Evolutionary conservation across 2,329 filamentous ascomycete species (phyloP).

Genomic region (Colletotrichum acutatum): DNA sequence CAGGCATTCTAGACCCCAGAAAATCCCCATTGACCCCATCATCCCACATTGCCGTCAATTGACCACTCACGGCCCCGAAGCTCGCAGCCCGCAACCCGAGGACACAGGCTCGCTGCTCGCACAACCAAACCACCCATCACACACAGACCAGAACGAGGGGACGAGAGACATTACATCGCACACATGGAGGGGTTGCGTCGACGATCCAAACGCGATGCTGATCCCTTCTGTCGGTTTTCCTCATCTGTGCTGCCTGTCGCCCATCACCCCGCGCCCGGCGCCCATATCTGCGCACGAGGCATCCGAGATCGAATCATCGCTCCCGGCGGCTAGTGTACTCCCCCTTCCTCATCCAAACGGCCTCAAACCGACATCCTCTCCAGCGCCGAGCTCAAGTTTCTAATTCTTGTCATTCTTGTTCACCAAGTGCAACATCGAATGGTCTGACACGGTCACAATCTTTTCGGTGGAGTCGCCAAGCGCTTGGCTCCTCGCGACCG

Average conservation of each 20-base stretch:
- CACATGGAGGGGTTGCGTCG: conserved; percentile 9
- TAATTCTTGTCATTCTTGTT: neutral
- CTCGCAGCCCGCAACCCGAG: neutral
- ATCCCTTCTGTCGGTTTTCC: conserved; percentile 23
- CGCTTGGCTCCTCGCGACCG: conserved; percentile 29
- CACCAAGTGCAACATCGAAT: conserved; percentile 1
- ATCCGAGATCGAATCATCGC: conserved; percentile 9
- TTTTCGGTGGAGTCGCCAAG: conserved; percentile 29
- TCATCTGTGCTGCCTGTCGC: conserved; percentile 18
- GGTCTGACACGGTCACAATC: conserved; percentile 29
- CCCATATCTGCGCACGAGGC: neutral
- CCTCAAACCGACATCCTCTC: neutral
- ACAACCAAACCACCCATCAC: neutral
- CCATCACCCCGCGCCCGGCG: conserved; percentile 5
- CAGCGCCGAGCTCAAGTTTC: neutral
- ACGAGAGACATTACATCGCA: neutral
- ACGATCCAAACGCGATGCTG: conserved; percentile 33
- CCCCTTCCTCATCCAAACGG: neutral
- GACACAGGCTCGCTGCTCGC: neutral
- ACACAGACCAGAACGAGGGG: conserved; percentile 14
- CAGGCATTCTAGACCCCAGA: conserved; percentile 21
- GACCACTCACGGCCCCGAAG: conserved; percentile 3
- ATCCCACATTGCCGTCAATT: conserved; percentile 13
- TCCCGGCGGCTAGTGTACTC: conserved; percentile 16
- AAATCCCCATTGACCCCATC: conserved; percentile 13